Conservation (phyloP, 768 basidiomycete species). For the Leccinellum albellum region DNA sequence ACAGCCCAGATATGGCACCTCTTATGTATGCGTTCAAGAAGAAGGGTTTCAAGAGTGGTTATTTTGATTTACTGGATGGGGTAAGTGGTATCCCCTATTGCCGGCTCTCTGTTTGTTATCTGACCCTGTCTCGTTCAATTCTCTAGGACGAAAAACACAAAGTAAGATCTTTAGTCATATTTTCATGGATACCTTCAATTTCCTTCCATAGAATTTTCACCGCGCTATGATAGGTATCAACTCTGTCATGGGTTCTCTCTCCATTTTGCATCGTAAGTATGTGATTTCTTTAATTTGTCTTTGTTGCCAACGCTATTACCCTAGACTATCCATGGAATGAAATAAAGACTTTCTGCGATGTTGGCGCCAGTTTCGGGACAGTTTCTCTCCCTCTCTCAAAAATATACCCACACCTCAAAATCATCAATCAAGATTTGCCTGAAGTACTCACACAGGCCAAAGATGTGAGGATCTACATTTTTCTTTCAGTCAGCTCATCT, state of each 20-base stretch:
- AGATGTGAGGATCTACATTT: conserved; percentile 8
- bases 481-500: not conserved
- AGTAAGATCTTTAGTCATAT: not conserved
- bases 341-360: conserved; percentile 24
- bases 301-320: not conserved
- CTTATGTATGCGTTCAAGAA: conserved; percentile 18
- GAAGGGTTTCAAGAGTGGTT: conserved; percentile 12
- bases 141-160: conserved; percentile 12
- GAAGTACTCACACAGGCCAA: conserved; percentile 21
- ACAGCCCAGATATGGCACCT: conserved; percentile 19
- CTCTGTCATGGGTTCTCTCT: conserved; percentile 20
- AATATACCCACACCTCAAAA: conserved; percentile 24
- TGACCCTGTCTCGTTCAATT: not conserved
- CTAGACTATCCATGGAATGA: conserved; percentile 26
- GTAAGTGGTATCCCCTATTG: conserved; percentile 7
- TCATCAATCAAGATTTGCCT: conserved; percentile 29
- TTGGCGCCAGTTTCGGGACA: conserved; percentile 28
- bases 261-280: conserved; percentile 19
- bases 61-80: conserved; percentile 22
- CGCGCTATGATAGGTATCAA: conserved; percentile 21
- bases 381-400: conserved; percentile 27
- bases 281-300: not conserved
- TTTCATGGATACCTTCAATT: not conserved
- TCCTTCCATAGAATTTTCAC: conserved; percentile 17
- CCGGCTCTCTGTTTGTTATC: not conserved